Evolutionary conservation across 768 basidiomycete species (phyloP).

Genomic region (Imleria badia): DNA sequence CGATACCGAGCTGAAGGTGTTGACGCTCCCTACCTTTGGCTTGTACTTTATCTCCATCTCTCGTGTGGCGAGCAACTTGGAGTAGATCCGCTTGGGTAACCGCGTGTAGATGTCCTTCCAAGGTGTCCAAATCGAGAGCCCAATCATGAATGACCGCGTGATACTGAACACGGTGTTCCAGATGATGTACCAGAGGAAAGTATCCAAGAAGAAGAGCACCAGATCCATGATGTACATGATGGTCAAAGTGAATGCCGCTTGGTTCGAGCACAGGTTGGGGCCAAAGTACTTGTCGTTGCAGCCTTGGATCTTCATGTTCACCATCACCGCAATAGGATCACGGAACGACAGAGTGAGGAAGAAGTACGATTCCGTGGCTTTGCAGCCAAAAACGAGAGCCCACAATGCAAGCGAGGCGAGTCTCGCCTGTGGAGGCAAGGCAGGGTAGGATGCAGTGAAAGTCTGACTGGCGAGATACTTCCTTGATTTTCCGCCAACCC

Average conservation of each 20-base stretch:
- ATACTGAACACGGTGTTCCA: slow-evolving; percentile 97
- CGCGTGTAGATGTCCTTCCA: slow-evolving; percentile 98
- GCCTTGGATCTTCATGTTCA: slow-evolving; percentile 91
- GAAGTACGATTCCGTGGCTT: slow-evolving; percentile 96
- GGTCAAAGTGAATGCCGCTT: slow-evolving; percentile 91
- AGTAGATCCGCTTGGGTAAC: slow-evolving; percentile 94
- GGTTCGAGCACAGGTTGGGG: slow-evolving; percentile 79
- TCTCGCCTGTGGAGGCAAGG: slow-evolving; percentile 61
- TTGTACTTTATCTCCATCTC: slow-evolving; percentile 99
- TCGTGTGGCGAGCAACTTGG: slow-evolving; percentile 88
- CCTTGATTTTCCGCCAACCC: slow-evolving; percentile 90
- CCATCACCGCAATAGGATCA: slow-evolving; percentile 93
- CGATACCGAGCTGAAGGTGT: background rate
- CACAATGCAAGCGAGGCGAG: slow-evolving; percentile 79
- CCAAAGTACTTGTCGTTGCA: slow-evolving; percentile 90
- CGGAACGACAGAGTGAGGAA: slow-evolving; percentile 95
- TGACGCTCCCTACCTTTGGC: slow-evolving; percentile 73
- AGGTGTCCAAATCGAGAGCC: slow-evolving; percentile 97
- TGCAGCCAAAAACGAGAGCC: slow-evolving; percentile 94
- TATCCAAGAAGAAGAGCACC: slow-evolving; percentile 96
- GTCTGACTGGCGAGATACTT: slow-evolving; percentile 99
- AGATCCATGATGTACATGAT: slow-evolving; percentile 99
- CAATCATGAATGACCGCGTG: slow-evolving; percentile 82
- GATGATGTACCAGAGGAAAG: slow-evolving; percentile 99
- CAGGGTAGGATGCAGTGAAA: slow-evolving; percentile 94